Base-by-base conservation (phyloP, 805 yeast species). In the Candida jianshihensis region DNA sequence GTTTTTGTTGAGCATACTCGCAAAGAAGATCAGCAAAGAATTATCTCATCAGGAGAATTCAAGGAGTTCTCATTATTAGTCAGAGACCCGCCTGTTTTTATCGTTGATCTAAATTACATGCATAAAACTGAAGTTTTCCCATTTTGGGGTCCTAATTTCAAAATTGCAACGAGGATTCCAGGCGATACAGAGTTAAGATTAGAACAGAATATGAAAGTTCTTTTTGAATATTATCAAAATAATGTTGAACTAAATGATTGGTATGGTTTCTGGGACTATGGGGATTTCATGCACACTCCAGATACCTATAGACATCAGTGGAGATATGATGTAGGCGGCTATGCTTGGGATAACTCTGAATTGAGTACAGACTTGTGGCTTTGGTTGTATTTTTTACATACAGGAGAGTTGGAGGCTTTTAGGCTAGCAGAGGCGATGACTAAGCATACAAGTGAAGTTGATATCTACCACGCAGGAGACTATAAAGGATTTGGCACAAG, bases 261-360 rank as follows among this genome's bases (percentile, higher is more conserved):
- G 25, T 30, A 20, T 20, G 32, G 25, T 4, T 30, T 30, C 25
- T 30, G 32, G 25, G 32, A 30, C 19, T 30, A 30, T 30, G 32
- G 32, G 5, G 32, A 30, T 19, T 24, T 30, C 6, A 30, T 30
- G 32, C 32, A 30, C n/a, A 30, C 32, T 6, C 32, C 32, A n/a
- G 32, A 30, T 13, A 30, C 25, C 4, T 30, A 19, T 19, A 30
- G 32, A 30, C 32, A 30, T 30, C 32, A 30, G 19, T 30, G 32
- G 32, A 30, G 32, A 30, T 30, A 30, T 13, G 32, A 30, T 30
- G 32, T 30, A 19, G 32, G 32, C 9, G 32, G 32, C 19, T 30
- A 30, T 19, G 32, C 32, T n/a, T 30, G 32, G 32, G 32, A 30
- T 19, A 30, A 30, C 20, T 30, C 32, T 7, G 32, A 30, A 30